These are phyloP conservation scores for Ceratonia siliqua DNA, from an alignment of 306 rosid genomes.

Conservation along the genomic window DNA sequence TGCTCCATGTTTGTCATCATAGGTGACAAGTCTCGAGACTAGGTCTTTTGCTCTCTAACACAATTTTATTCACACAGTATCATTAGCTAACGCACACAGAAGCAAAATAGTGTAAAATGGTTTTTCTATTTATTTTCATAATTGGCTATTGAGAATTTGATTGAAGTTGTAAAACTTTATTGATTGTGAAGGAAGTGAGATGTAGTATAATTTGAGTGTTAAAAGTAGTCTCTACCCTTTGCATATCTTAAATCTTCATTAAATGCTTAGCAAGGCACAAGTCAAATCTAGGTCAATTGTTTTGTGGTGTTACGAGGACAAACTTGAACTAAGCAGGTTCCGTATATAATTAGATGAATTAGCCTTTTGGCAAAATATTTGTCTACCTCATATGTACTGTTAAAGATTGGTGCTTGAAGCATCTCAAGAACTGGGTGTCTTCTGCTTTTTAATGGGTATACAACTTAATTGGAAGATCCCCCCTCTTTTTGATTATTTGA, in stretches of 20 bases:
- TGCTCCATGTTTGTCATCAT: conserved; percentile 85
- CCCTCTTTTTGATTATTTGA: no score
- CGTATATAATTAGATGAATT: neutral
- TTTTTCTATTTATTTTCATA: neutral
- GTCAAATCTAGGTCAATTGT: conserved; percentile 73
- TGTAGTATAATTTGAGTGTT: conserved; percentile 20
- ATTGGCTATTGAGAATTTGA: neutral
- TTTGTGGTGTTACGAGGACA: conserved; percentile 91
- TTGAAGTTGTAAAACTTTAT: neutral
- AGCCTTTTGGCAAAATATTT: neutral
- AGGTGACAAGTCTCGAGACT: conserved; percentile 96
- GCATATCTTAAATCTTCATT: conserved; percentile 91
- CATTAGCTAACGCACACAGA: neutral
- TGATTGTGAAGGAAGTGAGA: neutral
- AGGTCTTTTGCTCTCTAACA: conserved; percentile 42
- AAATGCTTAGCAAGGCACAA: conserved; percentile 78
- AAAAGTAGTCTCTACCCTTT: neutral
- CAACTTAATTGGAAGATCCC: no score
- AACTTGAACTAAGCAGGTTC: conserved; percentile 93
- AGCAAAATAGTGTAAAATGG: neutral
- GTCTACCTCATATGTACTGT: neutral
- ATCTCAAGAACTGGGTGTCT: no score
- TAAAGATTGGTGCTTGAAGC: no score
- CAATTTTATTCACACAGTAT: neutral
- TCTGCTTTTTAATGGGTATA: no score